phyloP scores from a whole-genome alignment of 768 basidiomycete genomes.

The Galerina sulciceps region DNA sequence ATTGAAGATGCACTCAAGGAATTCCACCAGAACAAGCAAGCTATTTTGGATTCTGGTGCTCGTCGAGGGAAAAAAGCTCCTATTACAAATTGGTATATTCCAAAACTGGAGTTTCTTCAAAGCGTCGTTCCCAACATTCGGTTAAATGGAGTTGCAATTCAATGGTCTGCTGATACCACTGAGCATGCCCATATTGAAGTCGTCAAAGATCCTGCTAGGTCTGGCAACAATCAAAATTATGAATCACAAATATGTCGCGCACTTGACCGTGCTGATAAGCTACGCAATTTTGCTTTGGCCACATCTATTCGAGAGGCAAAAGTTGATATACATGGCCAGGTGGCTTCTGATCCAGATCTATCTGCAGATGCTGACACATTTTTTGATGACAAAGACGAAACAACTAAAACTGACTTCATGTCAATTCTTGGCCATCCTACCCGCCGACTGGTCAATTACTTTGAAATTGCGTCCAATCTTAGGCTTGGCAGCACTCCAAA shows the following conservation, averaged over 20 bases:
- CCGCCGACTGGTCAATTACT: not conserved
- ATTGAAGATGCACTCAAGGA: constrained; percentile 25
- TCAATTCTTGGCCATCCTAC: not conserved
- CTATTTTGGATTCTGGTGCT: constrained; percentile 33
- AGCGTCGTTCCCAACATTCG: constrained; percentile 30
- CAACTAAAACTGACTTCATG: not conserved
- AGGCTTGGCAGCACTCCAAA: too few species aligned
- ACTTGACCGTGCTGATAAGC: constrained; percentile 35
- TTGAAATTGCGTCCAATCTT: not conserved
- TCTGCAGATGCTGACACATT: too few species aligned
- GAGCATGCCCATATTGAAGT: constrained; percentile 35
- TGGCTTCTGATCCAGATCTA: too few species aligned
- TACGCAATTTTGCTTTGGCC: constrained; percentile 30
- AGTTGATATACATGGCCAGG: not conserved
- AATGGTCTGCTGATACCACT: constrained; percentile 39
- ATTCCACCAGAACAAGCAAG: constrained; percentile 40
- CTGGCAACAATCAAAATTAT: constrained; percentile 35
- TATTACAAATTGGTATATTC: constrained; percentile 42
- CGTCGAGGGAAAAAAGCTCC: constrained; percentile 25
- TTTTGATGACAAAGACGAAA: too few species aligned
- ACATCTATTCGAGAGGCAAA: constrained; percentile 19
- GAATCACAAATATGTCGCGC: constrained; percentile 35
- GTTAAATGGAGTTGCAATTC: constrained; percentile 31
- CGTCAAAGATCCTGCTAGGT: constrained; percentile 33
- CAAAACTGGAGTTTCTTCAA: constrained; percentile 45